phyloP scores from a whole-genome alignment of 2,329 filamentous ascomycete species.

The Talaromyces sp. region DNA sequence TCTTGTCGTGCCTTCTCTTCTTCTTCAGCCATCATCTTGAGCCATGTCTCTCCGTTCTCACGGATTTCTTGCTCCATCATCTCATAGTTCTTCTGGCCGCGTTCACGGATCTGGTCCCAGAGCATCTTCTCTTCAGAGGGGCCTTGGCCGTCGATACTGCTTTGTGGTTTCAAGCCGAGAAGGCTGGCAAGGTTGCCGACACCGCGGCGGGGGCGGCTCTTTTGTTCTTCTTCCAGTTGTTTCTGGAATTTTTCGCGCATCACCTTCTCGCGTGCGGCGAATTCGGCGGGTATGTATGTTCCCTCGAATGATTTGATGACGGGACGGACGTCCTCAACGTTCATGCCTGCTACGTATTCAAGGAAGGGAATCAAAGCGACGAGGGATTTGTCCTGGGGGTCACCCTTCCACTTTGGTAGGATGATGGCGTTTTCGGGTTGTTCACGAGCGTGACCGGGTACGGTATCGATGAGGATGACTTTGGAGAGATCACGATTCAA shows the following conservation, averaged over 20 bases:
- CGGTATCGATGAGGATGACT: slow-evolving; percentile 90
- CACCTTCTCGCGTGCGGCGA: slow-evolving; percentile 79
- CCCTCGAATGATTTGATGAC: slow-evolving; percentile 86
- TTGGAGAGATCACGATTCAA: slow-evolving; percentile 94
- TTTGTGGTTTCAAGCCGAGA: slow-evolving; percentile 72
- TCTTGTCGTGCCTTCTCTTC: slow-evolving; percentile 89
- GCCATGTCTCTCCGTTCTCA: slow-evolving; percentile 90
- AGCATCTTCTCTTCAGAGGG: slow-evolving; percentile 93
- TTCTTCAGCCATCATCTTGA: slow-evolving; percentile 87
- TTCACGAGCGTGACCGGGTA: slow-evolving; percentile 72
- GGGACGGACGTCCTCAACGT: slow-evolving; percentile 79
- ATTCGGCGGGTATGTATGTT: slow-evolving; percentile 84
- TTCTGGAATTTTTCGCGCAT: slow-evolving; percentile 82
- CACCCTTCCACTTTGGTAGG: slow-evolving; percentile 83
- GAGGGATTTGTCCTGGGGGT: slow-evolving; percentile 77
- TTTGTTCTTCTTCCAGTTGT: slow-evolving; percentile 66
- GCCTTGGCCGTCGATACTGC: slow-evolving; percentile 63
- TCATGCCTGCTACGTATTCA: slow-evolving; percentile 94
- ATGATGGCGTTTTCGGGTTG: slow-evolving; percentile 98
- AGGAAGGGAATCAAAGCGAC: slow-evolving; percentile 92
- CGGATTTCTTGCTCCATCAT: slow-evolving; percentile 84
- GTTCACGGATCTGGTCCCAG: slow-evolving; percentile 87
- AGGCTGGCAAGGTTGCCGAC: slow-evolving; percentile 67
- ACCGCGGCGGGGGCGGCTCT: slow-evolving; percentile 58
- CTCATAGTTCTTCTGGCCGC: slow-evolving; percentile 87